Conservation (phyloP, 495 filamentous ascomycete genomes). For the Aspergillus nidulans region DNA sequence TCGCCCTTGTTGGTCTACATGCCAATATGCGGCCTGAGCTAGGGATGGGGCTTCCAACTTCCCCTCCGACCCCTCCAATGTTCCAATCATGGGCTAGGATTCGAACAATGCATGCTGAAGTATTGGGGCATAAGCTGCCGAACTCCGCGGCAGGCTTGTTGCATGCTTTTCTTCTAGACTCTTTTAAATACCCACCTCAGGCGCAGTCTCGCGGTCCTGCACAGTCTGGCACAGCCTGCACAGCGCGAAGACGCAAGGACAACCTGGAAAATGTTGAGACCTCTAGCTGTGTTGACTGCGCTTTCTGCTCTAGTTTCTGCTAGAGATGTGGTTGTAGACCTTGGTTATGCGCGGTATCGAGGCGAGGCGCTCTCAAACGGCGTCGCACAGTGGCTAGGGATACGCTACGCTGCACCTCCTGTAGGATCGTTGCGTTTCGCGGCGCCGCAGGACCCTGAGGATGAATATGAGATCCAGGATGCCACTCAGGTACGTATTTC, state of each 20-base stretch:
- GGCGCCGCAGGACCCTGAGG: constrained; percentile 51
- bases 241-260: not conserved
- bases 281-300: constrained; percentile 17
- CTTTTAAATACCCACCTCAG: not conserved
- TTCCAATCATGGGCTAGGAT: too few relatives aligned
- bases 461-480: constrained; percentile 34
- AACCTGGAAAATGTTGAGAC: not conserved
- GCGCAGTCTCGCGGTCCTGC: not conserved
- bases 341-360: constrained; percentile 42
- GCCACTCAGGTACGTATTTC: constrained; percentile 34
- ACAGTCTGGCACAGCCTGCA: not conserved
- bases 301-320: constrained; percentile 20
- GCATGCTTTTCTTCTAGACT: too few relatives aligned
- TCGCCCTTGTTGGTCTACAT: not conserved
- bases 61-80: not conserved
- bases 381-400: constrained; percentile 59
- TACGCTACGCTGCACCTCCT: constrained; percentile 61
- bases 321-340: constrained; percentile 29
- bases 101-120: too few relatives aligned
- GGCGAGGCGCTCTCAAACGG: constrained; percentile 37
- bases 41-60: not conserved
- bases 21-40: not conserved
- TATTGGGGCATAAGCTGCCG: too few relatives aligned
- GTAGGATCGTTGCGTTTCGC: constrained; percentile 55
- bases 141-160: too few relatives aligned